Conservation (phyloP, 2,329 filamentous ascomycete species). For the Orbilia brochopaga region DNA sequence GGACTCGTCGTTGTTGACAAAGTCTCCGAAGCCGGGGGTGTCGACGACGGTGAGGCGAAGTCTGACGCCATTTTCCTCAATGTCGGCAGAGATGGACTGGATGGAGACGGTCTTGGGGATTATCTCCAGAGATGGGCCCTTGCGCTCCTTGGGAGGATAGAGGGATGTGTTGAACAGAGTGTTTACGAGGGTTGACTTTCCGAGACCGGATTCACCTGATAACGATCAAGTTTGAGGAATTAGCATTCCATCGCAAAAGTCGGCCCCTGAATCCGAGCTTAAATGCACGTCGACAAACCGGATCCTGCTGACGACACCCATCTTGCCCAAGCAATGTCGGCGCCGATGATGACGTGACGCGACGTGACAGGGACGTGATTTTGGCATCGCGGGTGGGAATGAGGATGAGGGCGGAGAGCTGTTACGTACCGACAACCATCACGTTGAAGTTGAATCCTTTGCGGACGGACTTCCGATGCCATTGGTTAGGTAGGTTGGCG, state of each 20-base stretch:
- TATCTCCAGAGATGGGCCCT: constrained; percentile 94
- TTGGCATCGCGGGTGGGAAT: not conserved
- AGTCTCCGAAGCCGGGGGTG: constrained; percentile 97
- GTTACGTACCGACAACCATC: constrained; percentile 96
- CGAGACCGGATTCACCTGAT: constrained; percentile 94
- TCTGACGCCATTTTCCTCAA: constrained; percentile 97
- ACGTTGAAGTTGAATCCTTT: constrained; percentile 99
- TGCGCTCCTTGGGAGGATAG: constrained; percentile 98
- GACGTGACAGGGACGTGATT: not conserved
- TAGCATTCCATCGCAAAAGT: constrained; percentile 17
- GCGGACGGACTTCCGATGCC: constrained; percentile 99
- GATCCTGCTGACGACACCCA: constrained; percentile 21
- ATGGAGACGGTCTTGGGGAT: constrained; percentile 98
- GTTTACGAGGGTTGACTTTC: constrained; percentile 99
- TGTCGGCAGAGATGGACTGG: constrained; percentile 92
- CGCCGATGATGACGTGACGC: constrained; percentile 44
- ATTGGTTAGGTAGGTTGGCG: constrained; percentile 98
- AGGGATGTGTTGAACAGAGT: constrained; percentile 99
- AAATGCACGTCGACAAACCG: constrained; percentile 29
- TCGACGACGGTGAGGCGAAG: constrained; percentile 96
- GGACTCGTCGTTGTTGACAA: constrained; percentile 99
- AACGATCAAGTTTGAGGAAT: constrained; percentile 14
- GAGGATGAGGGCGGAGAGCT: not conserved
- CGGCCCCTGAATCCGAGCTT: constrained; percentile 34
- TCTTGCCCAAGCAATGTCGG: not conserved